phyloP scores from a whole-genome alignment of 306 rosid species.

The Dryas alaskensis region DNA sequence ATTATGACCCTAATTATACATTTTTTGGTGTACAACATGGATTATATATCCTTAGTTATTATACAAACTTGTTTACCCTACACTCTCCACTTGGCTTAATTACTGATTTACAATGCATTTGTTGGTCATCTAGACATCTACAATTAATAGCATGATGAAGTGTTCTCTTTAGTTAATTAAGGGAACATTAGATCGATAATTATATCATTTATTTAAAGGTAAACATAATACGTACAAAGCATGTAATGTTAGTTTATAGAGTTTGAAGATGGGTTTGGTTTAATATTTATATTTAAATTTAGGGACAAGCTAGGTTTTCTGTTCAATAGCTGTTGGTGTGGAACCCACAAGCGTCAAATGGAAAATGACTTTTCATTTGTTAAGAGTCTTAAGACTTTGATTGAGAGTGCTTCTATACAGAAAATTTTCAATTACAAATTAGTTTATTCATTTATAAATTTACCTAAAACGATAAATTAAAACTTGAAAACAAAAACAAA shows the following conservation, averaged over 20 bases:
- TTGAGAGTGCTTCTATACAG: neutral
- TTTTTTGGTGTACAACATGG: neutral
- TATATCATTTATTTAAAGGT: neutral
- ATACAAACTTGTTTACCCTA: neutral
- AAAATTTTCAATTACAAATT: no score
- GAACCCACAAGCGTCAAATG: neutral
- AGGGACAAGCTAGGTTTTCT: neutral
- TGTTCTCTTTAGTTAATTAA: neutral
- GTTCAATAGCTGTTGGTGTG: neutral
- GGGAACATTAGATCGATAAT: constrained; percentile 2
- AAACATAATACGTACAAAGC: constrained; percentile 10
- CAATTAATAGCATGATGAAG: neutral
- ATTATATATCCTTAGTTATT: neutral
- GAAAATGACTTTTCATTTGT: neutral
- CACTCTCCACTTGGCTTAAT: constrained; percentile 1
- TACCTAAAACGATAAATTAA: no score
- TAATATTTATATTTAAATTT: neutral
- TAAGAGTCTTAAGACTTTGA: neutral
- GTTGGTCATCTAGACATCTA: neutral
- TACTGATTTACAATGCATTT: constrained; percentile 2
- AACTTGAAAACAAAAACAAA: no score
- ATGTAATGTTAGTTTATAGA: constrained; percentile 4
- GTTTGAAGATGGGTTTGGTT: constrained; percentile 13
- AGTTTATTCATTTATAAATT: no score
- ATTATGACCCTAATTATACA: neutral